A percentile compares a stretch with the other conserved stretches of the same genome.
Conservation (phyloP, 2,329 filamentous ascomycete genomes). For the Trichoderma atroviride region DNA sequence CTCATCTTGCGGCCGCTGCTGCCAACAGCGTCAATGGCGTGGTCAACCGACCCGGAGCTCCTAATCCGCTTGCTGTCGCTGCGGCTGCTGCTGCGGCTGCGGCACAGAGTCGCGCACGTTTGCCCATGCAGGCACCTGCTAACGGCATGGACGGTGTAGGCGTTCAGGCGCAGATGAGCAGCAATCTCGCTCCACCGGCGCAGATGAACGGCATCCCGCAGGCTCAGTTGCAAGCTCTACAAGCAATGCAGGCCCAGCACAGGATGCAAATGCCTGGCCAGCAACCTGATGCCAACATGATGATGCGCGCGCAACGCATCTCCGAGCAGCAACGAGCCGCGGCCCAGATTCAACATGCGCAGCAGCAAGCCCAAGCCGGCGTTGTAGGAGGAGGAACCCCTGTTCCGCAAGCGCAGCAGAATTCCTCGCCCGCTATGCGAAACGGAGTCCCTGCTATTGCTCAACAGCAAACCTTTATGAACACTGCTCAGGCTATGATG, state of each 20-base stretch:
- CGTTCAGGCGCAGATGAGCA: slow-evolving; percentile 53
- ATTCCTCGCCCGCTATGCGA: slow-evolving; percentile 49
- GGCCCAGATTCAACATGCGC: slow-evolving; percentile 51
- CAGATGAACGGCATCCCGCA: slow-evolving; percentile 68
- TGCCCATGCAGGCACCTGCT: slow-evolving; percentile 57
- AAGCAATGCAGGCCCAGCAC: slow-evolving; percentile 50
- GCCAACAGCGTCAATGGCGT: slow-evolving; percentile 36
- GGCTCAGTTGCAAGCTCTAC: slow-evolving; percentile 66
- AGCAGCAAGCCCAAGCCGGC: slow-evolving; percentile 39
- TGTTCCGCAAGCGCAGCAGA: slow-evolving; percentile 44
- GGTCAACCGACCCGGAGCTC: slow-evolving; percentile 43
- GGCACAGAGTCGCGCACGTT: slow-evolving; percentile 51
- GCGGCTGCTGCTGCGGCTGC: slow-evolving; percentile 44
- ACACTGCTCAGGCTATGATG: slow-evolving; percentile 57
- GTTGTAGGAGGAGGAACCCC: slow-evolving; percentile 37
- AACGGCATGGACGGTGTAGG: slow-evolving; percentile 53
- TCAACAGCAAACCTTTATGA: slow-evolving; percentile 55
- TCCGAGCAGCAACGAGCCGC: slow-evolving; percentile 63
- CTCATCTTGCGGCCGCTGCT: slow-evolving; percentile 35
- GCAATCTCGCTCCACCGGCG: slow-evolving; percentile 55
- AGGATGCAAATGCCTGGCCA: slow-evolving; percentile 57
- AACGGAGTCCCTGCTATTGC: slow-evolving; percentile 47
- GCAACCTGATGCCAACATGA: slow-evolving; percentile 55
- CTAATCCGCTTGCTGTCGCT: slow-evolving; percentile 49
- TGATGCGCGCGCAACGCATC: slow-evolving; percentile 67